Evolutionary conservation across 2,329 filamentous ascomycete genomes (phyloP).

Genomic region (Colletotrichum orbiculare): DNA sequence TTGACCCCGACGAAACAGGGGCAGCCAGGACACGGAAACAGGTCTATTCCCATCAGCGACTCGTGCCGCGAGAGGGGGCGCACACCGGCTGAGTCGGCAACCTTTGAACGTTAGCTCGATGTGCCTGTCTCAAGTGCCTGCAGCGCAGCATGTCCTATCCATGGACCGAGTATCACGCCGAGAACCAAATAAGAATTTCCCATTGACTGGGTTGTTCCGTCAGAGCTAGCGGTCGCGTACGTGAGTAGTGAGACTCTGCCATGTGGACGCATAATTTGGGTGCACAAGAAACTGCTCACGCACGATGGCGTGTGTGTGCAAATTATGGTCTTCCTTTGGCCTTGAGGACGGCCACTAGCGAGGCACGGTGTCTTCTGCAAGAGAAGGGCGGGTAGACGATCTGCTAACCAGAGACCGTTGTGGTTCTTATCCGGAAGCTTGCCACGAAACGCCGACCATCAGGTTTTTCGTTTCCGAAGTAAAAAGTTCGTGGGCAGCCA

Average conservation of each 20-base stretch:
- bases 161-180: conserved; percentile 12
- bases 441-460: neutral
- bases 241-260: neutral
- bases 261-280: too few relatives aligned
- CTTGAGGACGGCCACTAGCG: neutral
- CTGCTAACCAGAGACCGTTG: conserved; percentile 11
- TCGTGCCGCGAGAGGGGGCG: conserved; percentile 3
- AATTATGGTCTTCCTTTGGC: too few relatives aligned
- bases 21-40: conserved; percentile 19
- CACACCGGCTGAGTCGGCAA: conserved; percentile 11
- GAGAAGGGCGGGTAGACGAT: conserved; percentile 22
- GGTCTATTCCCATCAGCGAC: conserved; percentile 4
- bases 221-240: neutral
- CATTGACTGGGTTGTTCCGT: too few relatives aligned
- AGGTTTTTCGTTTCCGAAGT: conserved; percentile 8
- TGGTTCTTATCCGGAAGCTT: conserved; percentile 9
- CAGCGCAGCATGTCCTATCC: neutral
- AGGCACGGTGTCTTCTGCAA: conserved; percentile 8
- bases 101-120: neutral
- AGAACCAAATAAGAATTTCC: conserved; percentile 4
- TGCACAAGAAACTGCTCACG: too few relatives aligned
- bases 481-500: neutral
- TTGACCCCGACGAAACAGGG: conserved; percentile 17
- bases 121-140: conserved; percentile 8
- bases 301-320: too few relatives aligned